Base-by-base conservation (phyloP, 352 stramenopile genomes). In the Lagenidium sp. region DNA sequence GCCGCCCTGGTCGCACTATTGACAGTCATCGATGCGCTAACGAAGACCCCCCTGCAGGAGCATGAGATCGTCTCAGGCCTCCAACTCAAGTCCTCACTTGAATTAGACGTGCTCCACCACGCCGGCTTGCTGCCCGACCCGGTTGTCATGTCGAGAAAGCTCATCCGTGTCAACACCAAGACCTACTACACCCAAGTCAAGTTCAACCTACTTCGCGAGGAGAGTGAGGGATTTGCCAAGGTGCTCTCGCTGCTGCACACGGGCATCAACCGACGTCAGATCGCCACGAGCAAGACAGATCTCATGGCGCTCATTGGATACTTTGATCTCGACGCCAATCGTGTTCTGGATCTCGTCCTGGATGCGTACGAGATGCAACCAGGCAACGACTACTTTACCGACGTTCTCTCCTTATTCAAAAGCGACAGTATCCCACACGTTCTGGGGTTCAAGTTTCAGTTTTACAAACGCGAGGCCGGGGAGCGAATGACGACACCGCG, bases 281-380 rank as follows among this genome's bases (percentile, higher is more conserved):
- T 93, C 15, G 64, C 81, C 19, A 61, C 77, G 8, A 88, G 53
- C 19, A 82, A 74, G 53, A 82, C 68, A 0, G 78, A 93, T 39
- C 53, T 93, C 3, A 58, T 89, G 39, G 61, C 77, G 41, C 62
- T 93, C 20, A 85, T 93, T 44, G 80, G 80, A 2, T 95, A 84
- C 47, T 99, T 98, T 50, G 88, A 98, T 61, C 56, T 99, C 8
- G 94, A 99, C 65, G 93, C 94, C 4, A 98, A 98, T 69, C 82
- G 95, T 22, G 85, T 97, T 5, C 59, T 98, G 20, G 94, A 98
- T 62, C 62, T 98, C 21, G 63, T 87, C 13, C 65, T 98, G 6
- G 90, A 98, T 49, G 82, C 79, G 4, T 89, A 97, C 45, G 95
- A 98, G 63, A 83, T 77, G 56, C 74, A 94, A 46, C 65, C 92